Conservation (phyloP, 2,329 filamentous ascomycete species). For the Rhytidhysteron rufulum region DNA sequence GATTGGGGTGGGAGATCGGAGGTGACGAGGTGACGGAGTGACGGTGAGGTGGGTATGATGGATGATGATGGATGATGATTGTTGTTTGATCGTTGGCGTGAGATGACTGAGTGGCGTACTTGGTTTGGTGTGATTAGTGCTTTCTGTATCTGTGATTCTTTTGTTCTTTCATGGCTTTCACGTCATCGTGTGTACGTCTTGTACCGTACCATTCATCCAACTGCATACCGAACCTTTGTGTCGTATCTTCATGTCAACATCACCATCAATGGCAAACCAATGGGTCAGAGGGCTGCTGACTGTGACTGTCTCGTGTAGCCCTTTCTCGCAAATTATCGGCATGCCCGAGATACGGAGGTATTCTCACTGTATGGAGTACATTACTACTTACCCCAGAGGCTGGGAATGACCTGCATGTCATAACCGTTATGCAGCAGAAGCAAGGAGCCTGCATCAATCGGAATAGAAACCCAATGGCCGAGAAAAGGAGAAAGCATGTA, state of each 20-base stretch:
- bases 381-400: constrained; percentile 8
- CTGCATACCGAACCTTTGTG: too few species aligned
- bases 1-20: too few species aligned
- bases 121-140: too few species aligned
- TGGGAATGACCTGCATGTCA: constrained; percentile 13
- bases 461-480: constrained; percentile 4
- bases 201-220: neutral
- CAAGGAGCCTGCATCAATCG: constrained; percentile 10
- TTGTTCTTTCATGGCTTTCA: constrained; percentile 1
- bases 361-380: neutral
- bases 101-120: too few species aligned
- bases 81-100: too few species aligned
- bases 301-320: constrained; percentile 30
- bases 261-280: constrained; percentile 22
- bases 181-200: constrained; percentile 3
- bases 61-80: too few species aligned
- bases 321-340: constrained; percentile 22
- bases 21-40: too few species aligned
- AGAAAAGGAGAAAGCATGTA: constrained; percentile 3
- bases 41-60: too few species aligned
- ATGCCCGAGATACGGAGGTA: neutral
- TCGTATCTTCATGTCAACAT: constrained; percentile 28
- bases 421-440: constrained; percentile 10
- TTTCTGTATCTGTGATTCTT: neutral
- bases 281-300: constrained; percentile 33